Base-by-base conservation (phyloP, 1,284 basidiomycete genomes). In the Malassezia sympodialis region DNA sequence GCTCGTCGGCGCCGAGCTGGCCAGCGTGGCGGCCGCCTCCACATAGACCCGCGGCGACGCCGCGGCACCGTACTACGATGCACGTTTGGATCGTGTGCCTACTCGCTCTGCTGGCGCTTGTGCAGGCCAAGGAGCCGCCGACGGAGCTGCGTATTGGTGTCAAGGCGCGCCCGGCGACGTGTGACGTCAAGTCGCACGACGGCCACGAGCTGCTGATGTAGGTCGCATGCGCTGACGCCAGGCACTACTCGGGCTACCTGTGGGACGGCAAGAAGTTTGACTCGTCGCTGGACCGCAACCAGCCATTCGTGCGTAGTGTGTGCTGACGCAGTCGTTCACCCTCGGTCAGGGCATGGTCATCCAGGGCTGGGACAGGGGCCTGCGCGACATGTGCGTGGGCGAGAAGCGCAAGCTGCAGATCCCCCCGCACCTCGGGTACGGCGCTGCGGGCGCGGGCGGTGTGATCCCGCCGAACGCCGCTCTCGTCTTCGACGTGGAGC, bases 401-500 rank as follows among this genome's bases (percentile, higher is more conserved):
- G 91, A 96, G 79, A 90, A 90, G 79, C 84, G 91, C 42, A 87
- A 81, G n/a, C 81, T 96, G 45, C 63, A 66, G 54, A 69, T 73
- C 58, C 63, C 67, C 0, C 62, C 67, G 4, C 12, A 49, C 59
- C 56, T 62, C 28, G 66, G 62, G 8, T 48, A 69, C 86, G 90
- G 90, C 43, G 76, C 80, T 2, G 81, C 85, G 35, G 88, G 87
- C 4, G 84, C 84, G 57, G 86, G 87, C 19, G 77, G 76, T 11
- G 77, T 84, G 50, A 96, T 96, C 59, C 91, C 91, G 19, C 79
- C 85, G 24, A 80, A 85, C 67, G 84, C 90, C 3, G 84, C 85
- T 6, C 80, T 96, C 31, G 83, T 90, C 30, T 96, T 96, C 76
- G 87, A 90, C 17, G 87, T 57, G 17, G 55, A 57, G 37, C 50